These are phyloP conservation scores for Cladophialophora yegresii DNA, from an alignment of 2,329 filamentous ascomycete species.

Conservation along the genomic window DNA sequence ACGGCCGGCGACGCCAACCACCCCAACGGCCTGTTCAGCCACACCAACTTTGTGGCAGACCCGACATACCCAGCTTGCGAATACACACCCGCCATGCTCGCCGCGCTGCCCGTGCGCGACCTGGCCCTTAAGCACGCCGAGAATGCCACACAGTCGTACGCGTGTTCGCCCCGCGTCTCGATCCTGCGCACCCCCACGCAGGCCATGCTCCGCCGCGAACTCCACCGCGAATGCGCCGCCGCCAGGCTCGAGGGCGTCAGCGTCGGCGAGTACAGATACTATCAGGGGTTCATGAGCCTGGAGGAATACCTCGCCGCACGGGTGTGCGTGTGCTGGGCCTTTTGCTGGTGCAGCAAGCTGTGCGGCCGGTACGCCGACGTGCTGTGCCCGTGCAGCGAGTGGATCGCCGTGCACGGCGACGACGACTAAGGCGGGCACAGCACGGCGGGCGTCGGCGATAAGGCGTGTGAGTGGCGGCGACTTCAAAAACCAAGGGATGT, in stretches of 20 bases:
- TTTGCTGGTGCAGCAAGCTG: constrained; percentile 33
- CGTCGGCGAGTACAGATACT: constrained; percentile 35
- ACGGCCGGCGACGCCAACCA: constrained; percentile 25
- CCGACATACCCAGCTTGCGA: constrained; percentile 21
- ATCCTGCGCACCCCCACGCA: constrained; percentile 17
- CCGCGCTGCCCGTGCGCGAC: constrained; percentile 17
- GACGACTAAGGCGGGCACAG: neutral
- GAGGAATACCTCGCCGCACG: constrained; percentile 32
- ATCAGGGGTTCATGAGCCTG: constrained; percentile 33
- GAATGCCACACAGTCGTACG: constrained; percentile 2
- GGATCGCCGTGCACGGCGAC: constrained; percentile 23
- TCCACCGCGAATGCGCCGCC: constrained; percentile 30
- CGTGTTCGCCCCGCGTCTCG: neutral
- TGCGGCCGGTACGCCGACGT: constrained; percentile 35
- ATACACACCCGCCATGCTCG: constrained; percentile 21
- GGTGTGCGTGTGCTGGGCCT: constrained; percentile 36
- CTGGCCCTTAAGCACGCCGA: constrained; percentile 21
- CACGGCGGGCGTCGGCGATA: neutral
- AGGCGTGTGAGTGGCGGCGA: neutral
- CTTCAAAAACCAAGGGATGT: neutral
- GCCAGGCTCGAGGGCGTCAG: constrained; percentile 33
- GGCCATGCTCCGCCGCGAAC: constrained; percentile 28
- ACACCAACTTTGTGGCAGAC: constrained; percentile 27
- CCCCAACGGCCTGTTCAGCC: constrained; percentile 27
- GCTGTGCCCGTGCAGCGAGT: constrained; percentile 33